These are phyloP conservation scores for Zygotorulaspora danielsina DNA, from an alignment of 805 yeast genomes.

Conservation along the genomic window DNA sequence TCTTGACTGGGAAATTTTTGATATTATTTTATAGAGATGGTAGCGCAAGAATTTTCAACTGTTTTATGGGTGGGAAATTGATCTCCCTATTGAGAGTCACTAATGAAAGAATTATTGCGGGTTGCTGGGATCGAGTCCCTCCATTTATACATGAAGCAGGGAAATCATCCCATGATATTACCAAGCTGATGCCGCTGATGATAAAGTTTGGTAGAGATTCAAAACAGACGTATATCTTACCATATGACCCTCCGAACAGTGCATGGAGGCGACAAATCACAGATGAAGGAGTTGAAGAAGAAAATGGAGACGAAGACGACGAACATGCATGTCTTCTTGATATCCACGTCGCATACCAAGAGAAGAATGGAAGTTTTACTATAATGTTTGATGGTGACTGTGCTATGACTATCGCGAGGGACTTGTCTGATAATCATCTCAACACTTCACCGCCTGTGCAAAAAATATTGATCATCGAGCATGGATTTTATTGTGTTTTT, in stretches of 20 bases:
- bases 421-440: neutral
- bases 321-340: constrained; percentile 14
- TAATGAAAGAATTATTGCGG: constrained; percentile 11
- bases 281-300: constrained; percentile 5
- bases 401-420: constrained; percentile 2
- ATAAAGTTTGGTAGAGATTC: constrained; percentile 22
- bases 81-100: constrained; percentile 21
- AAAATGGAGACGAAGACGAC: neutral
- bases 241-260: constrained; percentile 15
- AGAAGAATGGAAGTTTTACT: constrained; percentile 8
- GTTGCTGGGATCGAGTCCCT: constrained; percentile 21
- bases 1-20: constrained; percentile 35
- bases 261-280: constrained; percentile 18
- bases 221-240: constrained; percentile 14
- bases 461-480: constrained; percentile 6
- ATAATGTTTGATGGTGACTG: constrained; percentile 24
- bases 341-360: constrained; percentile 20
- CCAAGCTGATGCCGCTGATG: constrained; percentile 21
- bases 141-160: neutral
- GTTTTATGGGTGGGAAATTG: constrained; percentile 24
- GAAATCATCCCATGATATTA: constrained; percentile 18
- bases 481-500: constrained; percentile 9
- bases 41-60: constrained; percentile 48
- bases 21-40: constrained; percentile 47
- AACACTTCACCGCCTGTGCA: neutral